Base-by-base conservation (phyloP, 192 early-diverging fungal species). In the Backusella westeae region DNA sequence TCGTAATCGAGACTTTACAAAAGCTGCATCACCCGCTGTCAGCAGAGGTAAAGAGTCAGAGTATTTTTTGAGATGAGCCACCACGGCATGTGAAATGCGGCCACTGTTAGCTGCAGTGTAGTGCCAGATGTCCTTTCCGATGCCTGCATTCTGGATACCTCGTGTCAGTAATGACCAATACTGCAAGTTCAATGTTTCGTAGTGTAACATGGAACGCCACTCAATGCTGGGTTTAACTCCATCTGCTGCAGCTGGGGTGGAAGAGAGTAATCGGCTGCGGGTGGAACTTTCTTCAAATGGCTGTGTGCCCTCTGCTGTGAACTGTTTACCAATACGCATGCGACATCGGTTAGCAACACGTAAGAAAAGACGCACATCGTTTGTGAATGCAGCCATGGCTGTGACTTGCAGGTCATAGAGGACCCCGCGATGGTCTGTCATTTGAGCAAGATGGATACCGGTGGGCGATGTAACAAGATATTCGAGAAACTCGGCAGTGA, bases 271-370 rank as follows among this genome's bases (percentile, higher is more conserved):
- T 7, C 66, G 66, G 36, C 39, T 26, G 39, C 72, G 10, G 7
- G 72, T 71, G 19, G 67, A 73, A 2, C 65, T 49, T 23, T 59
- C 67, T 38, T 83, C 75, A 35, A 66, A 80, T n/a, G 82, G 78
- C 63, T 83, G 82, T 17, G 65, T 21, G 29, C 82, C 82, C n/a
- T 75, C 73, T 0, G 59, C 34, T 29, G 80, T 80, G 69, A 90
- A 90, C 56, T 88, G 87, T 39, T 88, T 88, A 23, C 88, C 88
- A n/a, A 90, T 85, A 8, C 89, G 77, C 89, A 90, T 90, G 10
- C 89, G 83, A 56, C 82, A 85, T 69, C 89, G 74, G 74, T 87
- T 90, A 41, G 85, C 83, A 3, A 90, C 83, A 34, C 89, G 75
- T 17, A 89, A 65, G 68, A 85, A 89, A 10, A 89, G 72, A 32